Conservation (phyloP, 768 basidiomycete genomes). For the Scleroderma bovista region DNA sequence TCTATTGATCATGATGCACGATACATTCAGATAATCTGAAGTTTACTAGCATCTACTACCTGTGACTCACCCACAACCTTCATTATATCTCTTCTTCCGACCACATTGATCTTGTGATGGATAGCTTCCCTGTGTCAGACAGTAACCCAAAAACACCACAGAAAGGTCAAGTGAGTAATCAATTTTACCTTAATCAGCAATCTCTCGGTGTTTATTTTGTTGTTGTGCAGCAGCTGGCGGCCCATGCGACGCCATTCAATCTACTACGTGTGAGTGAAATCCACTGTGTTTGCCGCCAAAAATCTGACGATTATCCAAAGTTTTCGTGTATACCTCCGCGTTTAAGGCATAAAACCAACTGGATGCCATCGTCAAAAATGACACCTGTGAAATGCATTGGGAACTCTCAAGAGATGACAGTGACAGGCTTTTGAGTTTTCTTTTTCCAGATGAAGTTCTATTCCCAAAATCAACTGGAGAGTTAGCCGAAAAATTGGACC, state of each 20-base stretch:
- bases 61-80: no score
- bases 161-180: not conserved
- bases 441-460: constrained; percentile 1
- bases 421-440: not conserved
- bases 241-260: not conserved
- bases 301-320: not conserved
- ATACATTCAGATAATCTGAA: no score
- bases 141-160: not conserved
- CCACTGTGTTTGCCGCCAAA: not conserved
- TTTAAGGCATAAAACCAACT: not conserved
- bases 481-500: not conserved
- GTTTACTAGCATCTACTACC: no score
- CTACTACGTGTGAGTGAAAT: not conserved
- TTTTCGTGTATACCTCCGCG: not conserved
- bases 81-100: not conserved
- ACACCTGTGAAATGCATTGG: not conserved
- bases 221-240: not conserved
- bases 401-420: not conserved
- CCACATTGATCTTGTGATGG: not conserved
- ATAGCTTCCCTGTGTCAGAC: not conserved
- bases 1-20: no score
- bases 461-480: not conserved
- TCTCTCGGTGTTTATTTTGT: not conserved
- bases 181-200: not conserved
- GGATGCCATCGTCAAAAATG: constrained; percentile 1